Percentiles rank a stretch among this genome's conserved stretches.
phyloP scores from a whole-genome alignment of 345 rosid genomes.

The Brassica nigra region DNA sequence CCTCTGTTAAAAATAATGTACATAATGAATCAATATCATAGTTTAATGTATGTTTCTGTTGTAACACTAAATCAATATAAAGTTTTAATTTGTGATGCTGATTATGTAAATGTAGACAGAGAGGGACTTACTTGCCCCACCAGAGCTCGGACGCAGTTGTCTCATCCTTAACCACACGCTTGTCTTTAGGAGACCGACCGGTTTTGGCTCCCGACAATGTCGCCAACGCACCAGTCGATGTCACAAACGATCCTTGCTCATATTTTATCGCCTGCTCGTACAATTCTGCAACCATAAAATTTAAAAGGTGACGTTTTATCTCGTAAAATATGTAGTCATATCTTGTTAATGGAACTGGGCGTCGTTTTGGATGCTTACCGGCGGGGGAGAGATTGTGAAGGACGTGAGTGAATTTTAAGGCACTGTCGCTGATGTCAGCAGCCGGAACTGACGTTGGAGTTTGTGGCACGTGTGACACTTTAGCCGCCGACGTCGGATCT shows the following conservation, averaged over 20 bases:
- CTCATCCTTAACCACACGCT: constrained; percentile 84
- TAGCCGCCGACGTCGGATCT: constrained; percentile 64
- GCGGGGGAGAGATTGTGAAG: constrained; percentile 97
- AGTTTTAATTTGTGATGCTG: not conserved
- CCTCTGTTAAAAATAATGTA: constrained; percentile 54
- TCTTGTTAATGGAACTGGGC: not conserved
- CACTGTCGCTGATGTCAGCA: constrained; percentile 77
- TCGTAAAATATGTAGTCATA: not conserved
- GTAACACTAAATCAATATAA: not conserved
- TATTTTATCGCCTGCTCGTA: constrained; percentile 85
- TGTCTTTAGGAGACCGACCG: constrained; percentile 85
- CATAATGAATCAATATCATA: not conserved
- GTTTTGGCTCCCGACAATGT: constrained; percentile 94
- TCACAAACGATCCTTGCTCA: constrained; percentile 81
- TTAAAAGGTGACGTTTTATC: not conserved
- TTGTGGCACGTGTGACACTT: constrained; percentile 45
- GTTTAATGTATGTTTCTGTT: not conserved
- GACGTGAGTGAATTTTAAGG: constrained; percentile 87
- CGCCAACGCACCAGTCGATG: constrained; percentile 81
- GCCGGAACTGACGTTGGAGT: constrained; percentile 50
- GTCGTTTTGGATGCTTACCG: constrained; percentile 45
- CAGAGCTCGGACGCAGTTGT: constrained; percentile 67
- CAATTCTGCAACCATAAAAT: constrained; percentile 49
- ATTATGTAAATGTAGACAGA: not conserved
- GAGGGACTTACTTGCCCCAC: constrained; percentile 89